Percentiles rank a stretch among this genome's conserved stretches.
These are phyloP conservation scores for Eucalyptus dawsonii DNA, from an alignment of 345 rosid genomes.

Conservation along the genomic window DNA sequence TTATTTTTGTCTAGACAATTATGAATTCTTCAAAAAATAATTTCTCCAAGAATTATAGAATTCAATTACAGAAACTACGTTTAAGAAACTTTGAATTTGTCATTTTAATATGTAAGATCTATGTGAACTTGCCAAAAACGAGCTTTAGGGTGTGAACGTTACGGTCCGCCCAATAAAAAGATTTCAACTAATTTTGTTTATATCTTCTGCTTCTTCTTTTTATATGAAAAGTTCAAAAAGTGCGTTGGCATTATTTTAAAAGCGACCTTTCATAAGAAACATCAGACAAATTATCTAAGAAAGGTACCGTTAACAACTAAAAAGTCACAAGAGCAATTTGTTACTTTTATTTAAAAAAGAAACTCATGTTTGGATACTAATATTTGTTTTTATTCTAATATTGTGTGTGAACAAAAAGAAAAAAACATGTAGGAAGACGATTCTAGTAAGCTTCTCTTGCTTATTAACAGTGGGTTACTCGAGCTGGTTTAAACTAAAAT, in stretches of 20 bases:
- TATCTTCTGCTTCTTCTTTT: not conserved
- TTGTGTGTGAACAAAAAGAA: not conserved
- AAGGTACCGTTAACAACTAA: not conserved
- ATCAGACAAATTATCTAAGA: not conserved
- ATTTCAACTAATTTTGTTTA: not conserved
- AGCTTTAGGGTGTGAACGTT: not conserved
- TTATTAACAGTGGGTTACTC: not conserved
- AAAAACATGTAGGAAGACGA: not conserved
- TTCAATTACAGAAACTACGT: not conserved
- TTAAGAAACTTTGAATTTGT: not conserved
- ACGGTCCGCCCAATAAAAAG: not conserved
- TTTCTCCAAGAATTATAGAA: not conserved
- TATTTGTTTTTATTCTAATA: not conserved
- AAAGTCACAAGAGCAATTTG: not conserved
- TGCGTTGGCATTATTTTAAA: not conserved
- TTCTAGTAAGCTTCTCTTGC: not conserved
- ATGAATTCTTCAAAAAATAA: not conserved
- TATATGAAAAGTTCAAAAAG: not conserved
- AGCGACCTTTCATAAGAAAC: not conserved
- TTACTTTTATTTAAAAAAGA: not conserved
- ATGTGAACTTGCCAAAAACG: not conserved
- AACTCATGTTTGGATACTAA: not conserved
- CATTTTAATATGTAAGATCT: not conserved
- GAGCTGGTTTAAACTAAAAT: not conserved
- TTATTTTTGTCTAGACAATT: not conserved